Evolutionary conservation across 2,329 filamentous ascomycete genomes (phyloP).

Genomic region (Stachybotrys chartarum): DNA sequence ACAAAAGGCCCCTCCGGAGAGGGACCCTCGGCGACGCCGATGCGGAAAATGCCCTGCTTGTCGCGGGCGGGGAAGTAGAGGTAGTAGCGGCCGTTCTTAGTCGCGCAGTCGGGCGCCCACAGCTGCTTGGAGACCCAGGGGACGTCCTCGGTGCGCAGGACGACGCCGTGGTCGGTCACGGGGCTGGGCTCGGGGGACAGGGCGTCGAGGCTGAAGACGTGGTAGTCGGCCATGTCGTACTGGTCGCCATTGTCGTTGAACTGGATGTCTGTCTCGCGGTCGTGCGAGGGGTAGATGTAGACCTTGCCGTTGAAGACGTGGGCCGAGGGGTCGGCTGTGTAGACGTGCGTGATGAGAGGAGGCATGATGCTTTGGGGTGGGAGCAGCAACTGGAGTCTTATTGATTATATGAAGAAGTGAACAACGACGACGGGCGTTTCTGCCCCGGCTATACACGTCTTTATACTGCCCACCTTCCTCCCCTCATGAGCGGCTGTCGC

Average conservation of each 20-base stretch:
- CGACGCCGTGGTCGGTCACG: slow-evolving; percentile 68
- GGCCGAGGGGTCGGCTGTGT: slow-evolving; percentile 73
- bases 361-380: slow-evolving; percentile 20
- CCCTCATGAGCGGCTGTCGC: not conserved
- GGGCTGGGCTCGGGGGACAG: slow-evolving; percentile 44
- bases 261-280: slow-evolving; percentile 64
- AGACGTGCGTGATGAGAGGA: slow-evolving; percentile 67
- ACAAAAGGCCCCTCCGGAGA: slow-evolving; percentile 63
- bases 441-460: not conserved
- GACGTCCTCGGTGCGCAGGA: slow-evolving; percentile 56
- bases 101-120: slow-evolving; percentile 72
- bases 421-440: not conserved
- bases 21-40: slow-evolving; percentile 62
- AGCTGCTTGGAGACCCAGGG: slow-evolving; percentile 75
- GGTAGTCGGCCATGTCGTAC: slow-evolving; percentile 80
- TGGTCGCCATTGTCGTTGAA: slow-evolving; percentile 83
- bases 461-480: not conserved
- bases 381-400: not conserved
- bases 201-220: slow-evolving; percentile 57
- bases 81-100: slow-evolving; percentile 62
- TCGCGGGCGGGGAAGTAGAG: slow-evolving; percentile 73
- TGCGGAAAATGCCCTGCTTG: slow-evolving; percentile 61
- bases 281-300: slow-evolving; percentile 77
- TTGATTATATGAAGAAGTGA: not conserved
- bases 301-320: slow-evolving; percentile 70